Percentiles rank a stretch among this genome's conserved stretches.
Conservation (phyloP, 495 filamentous ascomycete genomes). For the Aspergillus olivimuriae region DNA sequence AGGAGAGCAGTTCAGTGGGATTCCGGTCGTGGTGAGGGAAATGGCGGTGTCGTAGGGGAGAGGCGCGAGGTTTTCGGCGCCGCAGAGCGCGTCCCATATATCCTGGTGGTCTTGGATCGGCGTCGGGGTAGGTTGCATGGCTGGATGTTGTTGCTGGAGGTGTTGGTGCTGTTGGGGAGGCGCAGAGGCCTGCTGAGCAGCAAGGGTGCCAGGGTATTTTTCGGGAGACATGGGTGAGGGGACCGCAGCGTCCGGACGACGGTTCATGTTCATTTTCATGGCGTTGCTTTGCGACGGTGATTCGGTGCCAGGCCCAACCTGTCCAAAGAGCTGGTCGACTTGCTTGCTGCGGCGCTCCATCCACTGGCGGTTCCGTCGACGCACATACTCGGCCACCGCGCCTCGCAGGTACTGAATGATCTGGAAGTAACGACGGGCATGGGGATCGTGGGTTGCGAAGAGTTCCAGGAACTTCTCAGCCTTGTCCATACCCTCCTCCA, state of each 20-base stretch:
- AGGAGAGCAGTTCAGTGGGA: conserved; percentile 35
- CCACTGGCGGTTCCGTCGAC: conserved; percentile 28
- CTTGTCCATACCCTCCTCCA: conserved; percentile 50
- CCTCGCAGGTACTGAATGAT: conserved; percentile 57
- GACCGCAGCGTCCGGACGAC: conserved; percentile 11
- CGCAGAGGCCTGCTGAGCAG: too few species aligned
- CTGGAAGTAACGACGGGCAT: conserved; percentile 56
- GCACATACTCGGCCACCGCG: conserved; percentile 44
- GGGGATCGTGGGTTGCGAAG: conserved; percentile 57
- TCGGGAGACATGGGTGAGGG: conserved; percentile 22
- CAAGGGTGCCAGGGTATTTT: conserved; percentile 15
- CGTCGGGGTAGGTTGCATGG: conserved; percentile 11
- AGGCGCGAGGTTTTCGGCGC: conserved; percentile 19
- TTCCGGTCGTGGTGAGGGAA: conserved; percentile 41
- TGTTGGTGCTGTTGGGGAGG: too few species aligned
- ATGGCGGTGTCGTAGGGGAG: conserved; percentile 39
- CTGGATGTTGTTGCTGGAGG: too few species aligned
- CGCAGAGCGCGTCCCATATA: conserved; percentile 31
- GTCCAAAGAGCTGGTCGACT: conserved; percentile 35
- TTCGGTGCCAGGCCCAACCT: conserved; percentile 21
- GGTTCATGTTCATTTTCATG: conserved; percentile 8
- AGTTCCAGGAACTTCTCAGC: conserved; percentile 54
- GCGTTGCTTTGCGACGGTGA: conserved; percentile 16
- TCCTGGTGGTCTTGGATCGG: conserved; percentile 13
- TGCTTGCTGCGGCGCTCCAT: conserved; percentile 34